Evolutionary conservation across 805 yeast species (phyloP).

Genomic region (Metschnikowia chrysomelidarum): DNA sequence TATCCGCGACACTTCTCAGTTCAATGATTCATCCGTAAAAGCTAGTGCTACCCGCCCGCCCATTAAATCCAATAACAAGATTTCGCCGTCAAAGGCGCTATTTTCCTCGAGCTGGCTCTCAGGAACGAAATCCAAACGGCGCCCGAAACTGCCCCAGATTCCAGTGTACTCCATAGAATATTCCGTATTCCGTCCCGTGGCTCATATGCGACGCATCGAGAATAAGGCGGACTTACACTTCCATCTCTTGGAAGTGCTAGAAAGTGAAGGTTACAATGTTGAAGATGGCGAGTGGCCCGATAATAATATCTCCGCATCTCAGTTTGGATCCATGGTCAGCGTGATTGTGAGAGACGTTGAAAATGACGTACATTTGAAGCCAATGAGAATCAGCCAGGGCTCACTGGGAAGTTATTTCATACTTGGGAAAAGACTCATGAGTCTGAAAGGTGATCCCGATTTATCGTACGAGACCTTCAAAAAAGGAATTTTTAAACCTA

Average conservation of each 20-base stretch:
- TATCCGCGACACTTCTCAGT: too few relatives aligned
- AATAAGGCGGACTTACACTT: conserved; percentile 18
- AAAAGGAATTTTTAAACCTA: conserved; percentile 70
- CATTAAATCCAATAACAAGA: neutral
- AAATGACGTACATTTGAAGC: conserved; percentile 35
- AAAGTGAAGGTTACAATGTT: conserved; percentile 14
- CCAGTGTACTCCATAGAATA: conserved; percentile 46
- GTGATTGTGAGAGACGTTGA: conserved; percentile 48
- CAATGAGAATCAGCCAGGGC: conserved; percentile 58
- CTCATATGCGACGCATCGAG: conserved; percentile 16
- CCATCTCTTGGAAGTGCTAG: conserved; percentile 13
- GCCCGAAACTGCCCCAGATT: neutral
- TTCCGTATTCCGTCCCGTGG: conserved; percentile 49
- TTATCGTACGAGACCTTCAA: conserved; percentile 20
- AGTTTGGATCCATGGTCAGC: conserved; percentile 42
- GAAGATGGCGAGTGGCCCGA: conserved; percentile 22
- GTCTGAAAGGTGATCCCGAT: conserved; percentile 13
- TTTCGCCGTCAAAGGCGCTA: neutral
- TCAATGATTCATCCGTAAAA: too few relatives aligned
- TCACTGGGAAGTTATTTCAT: conserved; percentile 72
- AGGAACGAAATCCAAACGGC: conserved; percentile 1
- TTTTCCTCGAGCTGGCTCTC: conserved; percentile 7
- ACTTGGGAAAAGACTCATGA: conserved; percentile 10
- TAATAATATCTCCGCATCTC: conserved; percentile 20
- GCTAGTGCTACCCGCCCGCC: neutral